Percentiles rank a stretch among this genome's conserved stretches.
phyloP scores from a whole-genome alignment of 495 filamentous ascomycete species.

The Aspergillus bertholletiae region DNA sequence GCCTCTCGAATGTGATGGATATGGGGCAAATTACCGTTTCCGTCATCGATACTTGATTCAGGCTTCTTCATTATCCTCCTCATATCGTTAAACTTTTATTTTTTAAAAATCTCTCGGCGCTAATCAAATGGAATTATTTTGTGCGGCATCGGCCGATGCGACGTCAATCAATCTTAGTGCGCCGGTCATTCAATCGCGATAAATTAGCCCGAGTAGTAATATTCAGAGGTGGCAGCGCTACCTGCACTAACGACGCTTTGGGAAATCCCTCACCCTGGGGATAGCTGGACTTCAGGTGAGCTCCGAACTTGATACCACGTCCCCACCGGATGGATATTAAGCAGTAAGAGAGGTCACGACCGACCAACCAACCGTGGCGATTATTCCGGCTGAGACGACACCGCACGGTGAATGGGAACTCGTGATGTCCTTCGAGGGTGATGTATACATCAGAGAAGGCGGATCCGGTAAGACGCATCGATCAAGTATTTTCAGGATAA shows the following conservation, averaged over 20 bases:
- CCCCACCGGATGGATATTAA: background rate
- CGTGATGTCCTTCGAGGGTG: background rate
- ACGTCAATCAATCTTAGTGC: background rate
- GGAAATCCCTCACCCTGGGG: background rate
- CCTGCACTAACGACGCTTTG: background rate
- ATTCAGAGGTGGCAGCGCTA: background rate
- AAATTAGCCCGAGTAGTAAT: background rate
- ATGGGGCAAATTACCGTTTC: background rate
- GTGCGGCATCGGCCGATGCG: too few species aligned
- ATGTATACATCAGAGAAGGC: background rate
- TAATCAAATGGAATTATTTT: background rate
- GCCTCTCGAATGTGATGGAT: constrained; percentile 5
- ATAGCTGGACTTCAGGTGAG: background rate
- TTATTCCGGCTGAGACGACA: background rate
- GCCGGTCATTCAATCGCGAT: background rate
- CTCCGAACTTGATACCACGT: background rate
- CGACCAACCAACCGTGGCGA: background rate
- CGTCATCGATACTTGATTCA: background rate
- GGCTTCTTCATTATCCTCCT: background rate
- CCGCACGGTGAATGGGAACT: background rate
- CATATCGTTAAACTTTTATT: too few species aligned
- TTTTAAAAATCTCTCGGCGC: background rate
- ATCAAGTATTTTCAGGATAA: background rate
- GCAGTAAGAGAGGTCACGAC: background rate
- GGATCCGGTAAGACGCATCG: background rate